Conservation (phyloP, 2,329 filamentous ascomycete genomes). For the Diaporthe eres region DNA sequence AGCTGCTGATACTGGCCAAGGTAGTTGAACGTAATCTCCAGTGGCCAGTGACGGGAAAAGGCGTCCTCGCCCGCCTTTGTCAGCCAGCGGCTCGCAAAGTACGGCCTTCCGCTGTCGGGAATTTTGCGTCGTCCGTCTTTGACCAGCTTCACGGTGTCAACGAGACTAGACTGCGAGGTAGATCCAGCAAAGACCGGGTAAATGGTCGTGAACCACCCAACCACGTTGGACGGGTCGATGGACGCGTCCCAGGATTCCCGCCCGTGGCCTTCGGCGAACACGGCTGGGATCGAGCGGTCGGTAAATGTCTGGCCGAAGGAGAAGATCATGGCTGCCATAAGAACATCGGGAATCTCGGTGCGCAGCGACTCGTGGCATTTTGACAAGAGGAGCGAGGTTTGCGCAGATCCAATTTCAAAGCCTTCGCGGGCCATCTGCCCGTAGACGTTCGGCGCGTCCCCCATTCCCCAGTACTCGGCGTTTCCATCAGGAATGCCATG, state of each 20-base stretch:
- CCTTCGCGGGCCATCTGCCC: slow-evolving; percentile 24
- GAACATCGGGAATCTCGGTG: slow-evolving; percentile 55
- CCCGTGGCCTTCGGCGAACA: slow-evolving; percentile 59
- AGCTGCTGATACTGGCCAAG: slow-evolving; percentile 61
- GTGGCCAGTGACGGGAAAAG: slow-evolving; percentile 49
- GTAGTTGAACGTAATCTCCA: slow-evolving; percentile 66
- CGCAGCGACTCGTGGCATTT: slow-evolving; percentile 47
- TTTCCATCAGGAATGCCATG: neutral
- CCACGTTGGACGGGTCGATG: slow-evolving; percentile 67
- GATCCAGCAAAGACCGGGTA: slow-evolving; percentile 59
- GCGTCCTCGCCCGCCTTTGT: neutral
- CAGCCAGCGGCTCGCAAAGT: slow-evolving; percentile 15
- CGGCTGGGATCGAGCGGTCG: slow-evolving; percentile 49
- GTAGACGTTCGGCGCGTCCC: neutral
- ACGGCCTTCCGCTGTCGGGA: neutral
- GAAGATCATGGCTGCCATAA: slow-evolving; percentile 51
- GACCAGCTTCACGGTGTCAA: slow-evolving; percentile 44
- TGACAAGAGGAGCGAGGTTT: slow-evolving; percentile 45
- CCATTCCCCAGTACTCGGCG: slow-evolving; percentile 8
- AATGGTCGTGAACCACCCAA: slow-evolving; percentile 73
- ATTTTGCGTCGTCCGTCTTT: slow-evolving; percentile 11
- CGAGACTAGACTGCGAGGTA: neutral
- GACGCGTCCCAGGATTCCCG: slow-evolving; percentile 58
- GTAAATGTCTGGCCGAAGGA: slow-evolving; percentile 53
- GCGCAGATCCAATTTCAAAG: neutral